A percentile compares a stretch with the other conserved stretches of the same genome.
These are phyloP conservation scores for Cutaneotrichosporon cutaneum DNA, from an alignment of 1,284 basidiomycete species.

Conservation along the genomic window DNA sequence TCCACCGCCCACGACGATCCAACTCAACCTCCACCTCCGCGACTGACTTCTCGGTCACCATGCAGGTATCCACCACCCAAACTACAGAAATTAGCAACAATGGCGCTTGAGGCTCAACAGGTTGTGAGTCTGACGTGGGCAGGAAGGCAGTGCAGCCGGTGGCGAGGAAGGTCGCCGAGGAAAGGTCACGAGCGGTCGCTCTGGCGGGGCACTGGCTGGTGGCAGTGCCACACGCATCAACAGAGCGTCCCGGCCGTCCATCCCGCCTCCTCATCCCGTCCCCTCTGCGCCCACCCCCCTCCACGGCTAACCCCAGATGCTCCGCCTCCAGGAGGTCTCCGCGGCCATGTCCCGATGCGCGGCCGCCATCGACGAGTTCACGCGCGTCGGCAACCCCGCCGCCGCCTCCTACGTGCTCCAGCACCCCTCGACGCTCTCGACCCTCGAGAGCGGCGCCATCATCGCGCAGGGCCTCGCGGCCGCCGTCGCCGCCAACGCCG, in stretches of 20 bases:
- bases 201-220: background rate
- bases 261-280: too few relatives aligned
- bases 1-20: background rate
- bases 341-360: constrained; percentile 51
- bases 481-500: constrained; percentile 22
- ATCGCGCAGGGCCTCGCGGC: constrained; percentile 28
- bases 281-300: too few relatives aligned
- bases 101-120: background rate
- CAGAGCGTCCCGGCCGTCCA: background rate
- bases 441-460: constrained; percentile 21
- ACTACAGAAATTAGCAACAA: background rate
- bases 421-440: constrained; percentile 24
- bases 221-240: too few relatives aligned
- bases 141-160: background rate
- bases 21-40: background rate
- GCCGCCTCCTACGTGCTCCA: constrained; percentile 39
- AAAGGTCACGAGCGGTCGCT: background rate
- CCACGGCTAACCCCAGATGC: background rate
- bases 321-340: constrained; percentile 43
- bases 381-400: constrained; percentile 18
- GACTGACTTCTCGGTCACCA: background rate
- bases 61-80: background rate
- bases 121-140: background rate
- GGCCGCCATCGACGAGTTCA: constrained; percentile 49
- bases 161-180: background rate